Base-by-base conservation (phyloP, 2,329 filamentous ascomycete genomes). In the Lachnellula cervina region DNA sequence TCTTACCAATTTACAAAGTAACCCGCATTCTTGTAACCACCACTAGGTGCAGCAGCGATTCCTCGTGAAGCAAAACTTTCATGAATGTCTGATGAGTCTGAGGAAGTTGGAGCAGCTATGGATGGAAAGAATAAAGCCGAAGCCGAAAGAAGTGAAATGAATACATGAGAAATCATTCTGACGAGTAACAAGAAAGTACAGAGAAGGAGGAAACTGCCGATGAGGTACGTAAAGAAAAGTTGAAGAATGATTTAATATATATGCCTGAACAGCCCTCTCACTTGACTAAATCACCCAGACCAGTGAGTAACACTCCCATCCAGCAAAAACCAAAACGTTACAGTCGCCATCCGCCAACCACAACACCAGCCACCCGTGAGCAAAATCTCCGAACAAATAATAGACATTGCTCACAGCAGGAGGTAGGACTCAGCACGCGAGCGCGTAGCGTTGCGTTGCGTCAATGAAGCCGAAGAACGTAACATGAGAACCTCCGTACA, bases 1-100 rank as follows among this genome's bases (percentile, higher is more conserved):
- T 21, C 28, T 7, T 49, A 57, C 58, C 58, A 60, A 45, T 60
- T 60, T 3, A 60, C 58, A 53, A 37, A 60, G 37, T 60, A 60
- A 11, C 51, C 58, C 11, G 55, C 55, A 50, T 58, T 60, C 25
- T 52, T 57, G 16, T 52, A 60, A 9, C 55, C 57, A 17, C 44
- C 17, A 32, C 28, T 32, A 11, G 28, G 28, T 3, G 28, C 28
- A 32, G 44, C 44, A 14, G 45, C 23, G 17, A 23, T 35, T 17
- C 25, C 25, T 16, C 9, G 4, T 21, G 50, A 35, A 32, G 38
- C 23, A 16, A 19, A 28, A 28, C 28, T 9, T 3, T 32, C 28
- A 32, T 32, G 28, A 9, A 8, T 5, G 3, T 7, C 34, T 14
- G 28, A n/a, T 23, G 17, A 11, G 5, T 14, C 6, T 4, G 8